Conservation (phyloP, 345 rosid species). For the Adansonia digitata region DNA sequence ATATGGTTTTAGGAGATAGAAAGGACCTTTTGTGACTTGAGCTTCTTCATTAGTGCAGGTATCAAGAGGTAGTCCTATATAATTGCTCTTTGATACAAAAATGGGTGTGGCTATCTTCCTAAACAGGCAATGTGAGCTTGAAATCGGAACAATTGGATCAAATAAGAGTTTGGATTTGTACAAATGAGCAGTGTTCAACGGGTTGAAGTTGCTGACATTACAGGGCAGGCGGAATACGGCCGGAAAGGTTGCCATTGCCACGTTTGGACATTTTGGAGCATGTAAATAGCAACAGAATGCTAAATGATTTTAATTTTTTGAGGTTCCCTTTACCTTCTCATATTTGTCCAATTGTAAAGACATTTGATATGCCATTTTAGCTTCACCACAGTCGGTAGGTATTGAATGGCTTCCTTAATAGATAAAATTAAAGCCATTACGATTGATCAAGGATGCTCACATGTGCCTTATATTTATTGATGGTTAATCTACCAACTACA, state of each 20-base stretch:
- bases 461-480: background rate
- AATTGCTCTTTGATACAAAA: background rate
- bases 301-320: background rate
- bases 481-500: background rate
- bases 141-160: background rate
- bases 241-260: conserved; percentile 21
- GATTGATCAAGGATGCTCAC: background rate
- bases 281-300: conserved; percentile 21
- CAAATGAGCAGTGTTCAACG: background rate
- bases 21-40: conserved; percentile 16
- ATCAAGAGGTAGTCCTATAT: conserved; percentile 38
- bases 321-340: too few species aligned
- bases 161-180: conserved; percentile 1
- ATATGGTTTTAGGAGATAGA: background rate
- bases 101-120: background rate
- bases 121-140: background rate
- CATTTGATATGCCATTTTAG: background rate
- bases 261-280: conserved; percentile 13
- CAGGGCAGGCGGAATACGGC: conserved; percentile 13
- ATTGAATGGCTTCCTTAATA: background rate
- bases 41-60: conserved; percentile 26
- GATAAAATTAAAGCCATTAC: conserved; percentile 2
- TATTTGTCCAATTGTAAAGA: background rate
- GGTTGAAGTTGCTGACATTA: background rate
- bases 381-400: background rate